Conservation (phyloP, 225 moss, liverwort and hornwort species). For the Straminergon stramineum region DNA sequence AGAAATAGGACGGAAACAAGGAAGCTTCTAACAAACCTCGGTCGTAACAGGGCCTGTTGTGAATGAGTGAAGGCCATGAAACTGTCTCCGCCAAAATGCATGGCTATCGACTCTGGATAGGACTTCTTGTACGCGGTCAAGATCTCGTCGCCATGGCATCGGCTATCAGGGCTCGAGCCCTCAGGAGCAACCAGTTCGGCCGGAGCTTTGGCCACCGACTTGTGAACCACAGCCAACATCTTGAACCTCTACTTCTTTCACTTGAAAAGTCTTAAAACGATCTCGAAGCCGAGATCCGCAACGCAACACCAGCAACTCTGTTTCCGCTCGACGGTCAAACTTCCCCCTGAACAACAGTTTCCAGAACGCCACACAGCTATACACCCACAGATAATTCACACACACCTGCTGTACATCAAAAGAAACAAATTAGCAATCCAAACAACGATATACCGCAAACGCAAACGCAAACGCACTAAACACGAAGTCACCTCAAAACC, state of each 20-base stretch:
- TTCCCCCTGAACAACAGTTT: background rate
- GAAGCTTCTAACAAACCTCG: conserved; percentile 40
- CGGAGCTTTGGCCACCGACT: conserved; percentile 66
- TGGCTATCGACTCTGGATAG: conserved; percentile 41
- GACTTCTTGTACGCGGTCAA: conserved; percentile 40
- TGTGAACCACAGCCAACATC: conserved; percentile 86
- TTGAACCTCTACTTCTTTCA: background rate
- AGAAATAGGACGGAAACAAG: background rate
- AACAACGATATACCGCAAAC: background rate
- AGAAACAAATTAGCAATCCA: background rate
- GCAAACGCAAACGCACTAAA: too few relatives aligned
- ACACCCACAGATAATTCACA: background rate
- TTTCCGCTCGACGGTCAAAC: background rate
- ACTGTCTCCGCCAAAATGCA: conserved; percentile 66
- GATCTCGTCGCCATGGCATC: conserved; percentile 37
- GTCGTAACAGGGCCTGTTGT: conserved; percentile 54
- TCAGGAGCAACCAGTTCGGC: conserved; percentile 57
- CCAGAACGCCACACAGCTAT: background rate
- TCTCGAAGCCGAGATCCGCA: background rate
- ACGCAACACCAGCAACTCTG: background rate
- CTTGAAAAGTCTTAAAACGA: background rate
- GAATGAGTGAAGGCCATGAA: conserved; percentile 69
- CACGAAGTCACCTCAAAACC: background rate
- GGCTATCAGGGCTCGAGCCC: conserved; percentile 15
- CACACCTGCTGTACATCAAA: background rate